Evolutionary conservation across 805 yeast genomes (phyloP), one percentile per base, ranked within the genome.

Genomic region (Teunomyces funiuensis): DNA sequence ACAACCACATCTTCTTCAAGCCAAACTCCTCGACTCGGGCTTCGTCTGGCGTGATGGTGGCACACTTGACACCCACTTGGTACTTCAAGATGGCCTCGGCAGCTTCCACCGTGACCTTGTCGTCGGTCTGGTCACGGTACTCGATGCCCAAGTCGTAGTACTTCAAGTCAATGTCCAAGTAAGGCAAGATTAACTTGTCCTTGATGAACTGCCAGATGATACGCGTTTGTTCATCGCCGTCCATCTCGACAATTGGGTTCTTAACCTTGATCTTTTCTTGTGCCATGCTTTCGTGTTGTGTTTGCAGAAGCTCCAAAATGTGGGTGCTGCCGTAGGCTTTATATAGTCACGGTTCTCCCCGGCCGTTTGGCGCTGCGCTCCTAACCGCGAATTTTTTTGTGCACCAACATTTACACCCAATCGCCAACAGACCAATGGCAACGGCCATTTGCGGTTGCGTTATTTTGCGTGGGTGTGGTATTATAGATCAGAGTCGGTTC

Each of bases 221-320:
- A 62, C 91, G 73, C 49, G 93, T 85, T 91, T 83, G 84, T 62
- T 85, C 93, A 62, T 85, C 93, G 54, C 93, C 93, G 56, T 85
- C 90, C 58, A 85, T 60, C 51, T 85, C 93, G 42, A 85, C 93
- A 47, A 85, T 70, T 34, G 91, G 91, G 41, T 73, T 77, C 55
- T 78, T 76, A 34, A 85, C 90, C 53, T 79, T 79, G 60, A 85
- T 81, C 60, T 84, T 85, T 36, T 23, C 23, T 11, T 10, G 10
- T 14, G 39, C 30, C 31, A 31, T 31, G 11, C 16, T 18, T 18
- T 6, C 19, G 14, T 30, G 22, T 19, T 19, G 25, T 4, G 25
- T 9, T 22, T 5, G 25, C n/a, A n/a, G n/a, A n/a, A n/a, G n/a
- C n/a, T n/a, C n/a, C n/a, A n/a, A n/a, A n/a, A n/a, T n/a, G n/a